Percentiles rank a stretch among this genome's conserved stretches.
Conservation (phyloP, 2,329 filamentous ascomycete genomes). For the Teratosphaeria nubilosa region DNA sequence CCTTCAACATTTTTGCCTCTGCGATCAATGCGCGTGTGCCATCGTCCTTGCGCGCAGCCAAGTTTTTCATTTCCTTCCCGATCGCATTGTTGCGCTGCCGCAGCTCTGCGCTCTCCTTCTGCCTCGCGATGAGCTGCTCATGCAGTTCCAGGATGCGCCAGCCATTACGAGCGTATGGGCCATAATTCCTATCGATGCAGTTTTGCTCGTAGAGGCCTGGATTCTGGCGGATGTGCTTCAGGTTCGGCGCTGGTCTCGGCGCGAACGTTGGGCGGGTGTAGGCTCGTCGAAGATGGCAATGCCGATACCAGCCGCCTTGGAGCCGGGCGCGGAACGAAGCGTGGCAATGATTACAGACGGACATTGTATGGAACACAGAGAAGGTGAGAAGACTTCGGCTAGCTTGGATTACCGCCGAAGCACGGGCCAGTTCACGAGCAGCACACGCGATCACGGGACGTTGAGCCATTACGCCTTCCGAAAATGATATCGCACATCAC, state of each 20-base stretch:
- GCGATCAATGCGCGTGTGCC: slow-evolving; percentile 39
- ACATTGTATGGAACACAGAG: neutral
- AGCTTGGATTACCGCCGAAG: neutral
- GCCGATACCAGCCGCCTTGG: neutral
- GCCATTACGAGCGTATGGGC: slow-evolving; percentile 40
- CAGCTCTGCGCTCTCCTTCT: slow-evolving; percentile 49
- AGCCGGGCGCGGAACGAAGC: neutral
- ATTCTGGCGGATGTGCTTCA: slow-evolving; percentile 84
- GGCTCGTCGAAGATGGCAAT: neutral
- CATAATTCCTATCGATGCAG: slow-evolving; percentile 78
- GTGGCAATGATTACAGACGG: neutral
- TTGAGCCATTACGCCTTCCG: neutral
- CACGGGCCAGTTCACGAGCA: neutral
- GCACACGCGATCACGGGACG: neutral
- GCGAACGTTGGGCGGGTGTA: slow-evolving; percentile 55
- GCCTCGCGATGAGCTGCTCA: slow-evolving; percentile 39
- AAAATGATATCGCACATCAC: neutral
- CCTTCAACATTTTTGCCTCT: slow-evolving; percentile 57
- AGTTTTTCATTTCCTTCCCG: slow-evolving; percentile 37
- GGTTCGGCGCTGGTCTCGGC: slow-evolving; percentile 68
- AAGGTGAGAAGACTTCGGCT: neutral
- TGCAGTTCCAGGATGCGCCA: slow-evolving; percentile 43
- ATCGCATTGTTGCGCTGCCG: slow-evolving; percentile 58
- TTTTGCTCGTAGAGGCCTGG: slow-evolving; percentile 71
- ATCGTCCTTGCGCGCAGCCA: slow-evolving; percentile 28